Evolutionary conservation across 345 rosid genomes (phyloP), one percentile per base, ranked within the genome.

Genomic region (Alliaria petiolata): DNA sequence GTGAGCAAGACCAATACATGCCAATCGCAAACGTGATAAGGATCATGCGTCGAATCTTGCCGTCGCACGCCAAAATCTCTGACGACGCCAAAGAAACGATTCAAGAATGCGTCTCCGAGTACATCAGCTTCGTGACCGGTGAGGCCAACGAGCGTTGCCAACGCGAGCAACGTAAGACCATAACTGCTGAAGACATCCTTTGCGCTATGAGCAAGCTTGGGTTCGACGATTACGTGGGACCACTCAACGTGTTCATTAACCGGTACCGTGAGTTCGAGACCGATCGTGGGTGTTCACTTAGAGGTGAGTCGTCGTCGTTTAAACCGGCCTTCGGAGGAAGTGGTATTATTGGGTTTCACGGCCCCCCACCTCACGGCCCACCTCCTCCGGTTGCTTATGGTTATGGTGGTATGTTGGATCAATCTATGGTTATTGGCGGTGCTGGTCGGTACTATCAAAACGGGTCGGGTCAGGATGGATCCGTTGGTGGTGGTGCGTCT

Each of bases 61-160:
- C 89, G 0, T 2, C 82, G 0, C 86, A 85, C 15, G 91, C 91
- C 44, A 88, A 86, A 25, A 86, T 86, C 67, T 86, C 91, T 13
- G 91, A 88, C n/a, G 89, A 88, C 11, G 89, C 89, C 10, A 86
- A 86, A 57, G 91, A 86, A 73, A 85, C 86, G 14, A 66, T 88
- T 67, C 95, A 86, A 67, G 95, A 86, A 73, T 86, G 91, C 25
- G 85, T 85, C 26, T 83, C 95, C 0, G 89, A 86, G 85, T 86
- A 63, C 83, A 88, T 88, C 14, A 83, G 91, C 76, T 88, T 88
- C 79, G 64, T 86, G 58, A 86, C 95, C 1, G 88, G 89, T 10
- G 91, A 88, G 53, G 95, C 95, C 10, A 88, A 85, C 13, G 86
- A 85, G 43, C 88, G 86, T 5, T 88, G 91, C 79, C 91, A 88